Evolutionary conservation across 1,284 basidiomycete genomes (phyloP), one percentile per base, ranked within the genome.

Genomic region (Trametes versicolor): DNA sequence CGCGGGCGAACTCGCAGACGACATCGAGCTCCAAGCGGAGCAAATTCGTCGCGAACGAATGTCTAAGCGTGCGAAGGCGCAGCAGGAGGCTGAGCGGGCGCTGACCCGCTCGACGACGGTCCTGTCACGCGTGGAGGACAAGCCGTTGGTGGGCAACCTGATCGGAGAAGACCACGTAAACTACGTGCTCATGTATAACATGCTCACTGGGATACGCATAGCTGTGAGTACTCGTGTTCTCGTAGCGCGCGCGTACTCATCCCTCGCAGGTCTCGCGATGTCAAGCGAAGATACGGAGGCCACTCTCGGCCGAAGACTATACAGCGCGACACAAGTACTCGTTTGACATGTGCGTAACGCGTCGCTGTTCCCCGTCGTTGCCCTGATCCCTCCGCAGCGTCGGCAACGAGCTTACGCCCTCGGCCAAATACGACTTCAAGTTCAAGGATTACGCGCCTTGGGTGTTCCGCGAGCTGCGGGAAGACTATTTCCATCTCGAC

Each of bases 151-250:
- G 0, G 97, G 97, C 10, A 99, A 99, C 77, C 79, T 99, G 71
- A 98, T 99, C 68, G 95, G 95, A 43, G 97, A 99, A 77, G 97
- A 91, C 71, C 97, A 99, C 79, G 96, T 92, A 78, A 99, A 99
- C 82, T 99, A 99, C 73, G 95, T 99, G 65, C 83, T 99, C 74
- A 99, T 99, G 97, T 99, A 99, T 83, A 99, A 99, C 83, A 99
- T 99, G 97, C 85, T 99, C 73, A 99, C 97, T 4, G 97, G 97
- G 6, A 99, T 99, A 69, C 90, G 97, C 37, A 97, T 97, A 71
- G 97, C 93, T 54, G 95, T 95, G 71, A 75, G 91, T 87, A 1
- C 41, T 13, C 49, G 37, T 36, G 60, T 52, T 36, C 47, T 37
- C 62, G 60, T 49, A 34, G 50, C 29, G 17, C 17, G 13, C 32